Conservation (phyloP, 2,329 filamentous ascomycete species). For the Colletotrichum higginsianum region DNA sequence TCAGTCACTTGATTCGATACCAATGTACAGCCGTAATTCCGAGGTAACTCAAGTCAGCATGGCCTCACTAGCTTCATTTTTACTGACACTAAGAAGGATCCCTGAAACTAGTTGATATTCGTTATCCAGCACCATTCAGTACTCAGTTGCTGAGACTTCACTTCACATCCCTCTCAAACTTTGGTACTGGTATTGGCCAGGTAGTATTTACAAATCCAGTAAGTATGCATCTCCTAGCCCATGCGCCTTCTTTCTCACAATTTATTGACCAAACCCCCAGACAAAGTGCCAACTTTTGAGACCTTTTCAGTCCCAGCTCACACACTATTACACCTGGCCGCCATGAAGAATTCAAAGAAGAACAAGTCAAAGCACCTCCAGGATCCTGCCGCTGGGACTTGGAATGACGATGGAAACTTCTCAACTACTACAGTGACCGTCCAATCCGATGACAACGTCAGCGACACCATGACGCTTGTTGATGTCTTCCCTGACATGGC, state of each 20-base stretch:
- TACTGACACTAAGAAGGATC: background rate
- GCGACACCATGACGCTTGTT: slow-evolving; percentile 27
- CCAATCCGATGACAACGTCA: slow-evolving; percentile 25
- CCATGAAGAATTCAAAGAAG: slow-evolving; percentile 27
- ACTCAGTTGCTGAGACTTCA: background rate
- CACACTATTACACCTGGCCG: background rate
- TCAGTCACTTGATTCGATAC: background rate
- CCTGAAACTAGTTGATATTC: background rate
- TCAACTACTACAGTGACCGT: slow-evolving; percentile 17
- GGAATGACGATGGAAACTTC: slow-evolving; percentile 10
- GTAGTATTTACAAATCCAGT: background rate
- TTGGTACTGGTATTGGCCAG: background rate
- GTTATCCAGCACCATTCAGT: background rate
- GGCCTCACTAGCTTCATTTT: too few relatives aligned
- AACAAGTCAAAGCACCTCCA: background rate
- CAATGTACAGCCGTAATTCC: background rate
- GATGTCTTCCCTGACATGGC: slow-evolving; percentile 16
- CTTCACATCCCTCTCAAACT: too few relatives aligned
- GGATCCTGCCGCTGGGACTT: background rate
- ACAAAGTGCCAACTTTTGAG: background rate
- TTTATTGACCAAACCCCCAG: background rate
- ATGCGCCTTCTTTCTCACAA: background rate
- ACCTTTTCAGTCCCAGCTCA: background rate
- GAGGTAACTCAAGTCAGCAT: background rate
- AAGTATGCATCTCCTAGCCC: background rate